Percentiles rank a stretch among this genome's conserved stretches.
phyloP scores from a whole-genome alignment of 106 monocot genomes.

The Amphibolis antarctica region DNA sequence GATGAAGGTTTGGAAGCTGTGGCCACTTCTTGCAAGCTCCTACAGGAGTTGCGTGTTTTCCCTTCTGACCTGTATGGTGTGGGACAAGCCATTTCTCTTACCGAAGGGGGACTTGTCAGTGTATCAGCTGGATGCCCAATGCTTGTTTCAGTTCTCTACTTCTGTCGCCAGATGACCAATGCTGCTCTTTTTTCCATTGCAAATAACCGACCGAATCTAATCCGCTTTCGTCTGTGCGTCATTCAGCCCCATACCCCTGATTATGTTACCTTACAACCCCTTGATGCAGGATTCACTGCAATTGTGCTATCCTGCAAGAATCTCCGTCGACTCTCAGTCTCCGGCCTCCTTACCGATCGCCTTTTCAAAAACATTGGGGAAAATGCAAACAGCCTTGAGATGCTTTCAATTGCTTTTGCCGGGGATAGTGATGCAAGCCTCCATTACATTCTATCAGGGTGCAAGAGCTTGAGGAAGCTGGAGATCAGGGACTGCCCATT shows the following conservation, averaged over 20 bases:
- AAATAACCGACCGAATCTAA: constrained; percentile 45
- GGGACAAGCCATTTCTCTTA: constrained; percentile 33
- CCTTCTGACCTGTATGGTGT: constrained; percentile 48
- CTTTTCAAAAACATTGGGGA: constrained; percentile 57
- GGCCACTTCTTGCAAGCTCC: constrained; percentile 56
- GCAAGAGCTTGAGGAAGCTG: constrained; percentile 50
- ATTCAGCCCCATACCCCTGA: constrained; percentile 58
- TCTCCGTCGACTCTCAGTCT: constrained; percentile 55
- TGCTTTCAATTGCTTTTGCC: constrained; percentile 76
- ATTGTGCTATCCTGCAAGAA: constrained; percentile 49
- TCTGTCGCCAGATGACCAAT: constrained; percentile 75
- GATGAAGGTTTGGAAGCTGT: constrained; percentile 63
- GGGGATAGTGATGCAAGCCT: constrained; percentile 59
- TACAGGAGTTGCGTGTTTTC: constrained; percentile 76
- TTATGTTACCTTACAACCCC: constrained; percentile 33
- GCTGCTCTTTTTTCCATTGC: constrained; percentile 47
- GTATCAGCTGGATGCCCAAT: constrained; percentile 51
- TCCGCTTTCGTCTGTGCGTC: constrained; percentile 62
- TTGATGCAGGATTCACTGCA: constrained; percentile 56
- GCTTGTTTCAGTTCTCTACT: constrained; percentile 60
- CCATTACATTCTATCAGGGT: constrained; percentile 61
- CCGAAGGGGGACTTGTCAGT: constrained; percentile 46
- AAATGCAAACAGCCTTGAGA: constrained; percentile 40
- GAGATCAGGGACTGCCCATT: constrained; percentile 84
- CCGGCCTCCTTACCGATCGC: constrained; percentile 62